A percentile compares a stretch with the other conserved stretches of the same genome.
These are phyloP conservation scores for Ophiosphaerella herpotricha DNA, from an alignment of 2,329 filamentous ascomycete species.

Conservation along the genomic window DNA sequence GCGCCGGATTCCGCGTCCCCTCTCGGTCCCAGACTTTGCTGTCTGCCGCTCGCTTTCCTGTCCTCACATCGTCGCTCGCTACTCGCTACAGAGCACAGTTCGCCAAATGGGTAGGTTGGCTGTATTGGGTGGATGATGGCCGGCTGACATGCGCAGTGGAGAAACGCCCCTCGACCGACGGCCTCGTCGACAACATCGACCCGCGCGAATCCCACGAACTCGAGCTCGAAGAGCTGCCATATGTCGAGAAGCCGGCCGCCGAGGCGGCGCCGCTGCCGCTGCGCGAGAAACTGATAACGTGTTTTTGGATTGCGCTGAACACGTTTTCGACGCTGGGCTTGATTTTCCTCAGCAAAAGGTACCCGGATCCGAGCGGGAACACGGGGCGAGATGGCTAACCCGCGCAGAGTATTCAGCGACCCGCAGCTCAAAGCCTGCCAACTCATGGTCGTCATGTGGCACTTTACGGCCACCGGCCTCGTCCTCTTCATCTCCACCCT, in stretches of 20 bases:
- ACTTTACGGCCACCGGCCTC: slow-evolving; percentile 52
- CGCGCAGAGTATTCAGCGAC: slow-evolving; percentile 50
- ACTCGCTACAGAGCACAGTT: slow-evolving; percentile 12
- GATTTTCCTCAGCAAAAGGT: slow-evolving; percentile 54
- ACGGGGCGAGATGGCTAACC: no score
- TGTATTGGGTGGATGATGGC: not conserved
- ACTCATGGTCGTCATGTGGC: slow-evolving; percentile 55
- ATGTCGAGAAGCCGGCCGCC: slow-evolving; percentile 34
- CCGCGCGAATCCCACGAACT: slow-evolving; percentile 41
- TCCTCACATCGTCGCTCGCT: slow-evolving; percentile 28
- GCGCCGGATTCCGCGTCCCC: slow-evolving; percentile 8
- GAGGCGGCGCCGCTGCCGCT: slow-evolving; percentile 33
- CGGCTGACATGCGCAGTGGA: slow-evolving; percentile 38
- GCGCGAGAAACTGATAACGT: slow-evolving; percentile 46
- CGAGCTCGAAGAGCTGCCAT: slow-evolving; percentile 41
- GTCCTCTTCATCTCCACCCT: slow-evolving; percentile 51
- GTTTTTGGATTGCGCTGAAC: slow-evolving; percentile 50
- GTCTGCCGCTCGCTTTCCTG: slow-evolving; percentile 6
- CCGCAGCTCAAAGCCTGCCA: slow-evolving; percentile 51
- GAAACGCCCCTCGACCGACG: slow-evolving; percentile 45
- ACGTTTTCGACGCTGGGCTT: slow-evolving; percentile 50
- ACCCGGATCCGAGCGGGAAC: slow-evolving; percentile 4
- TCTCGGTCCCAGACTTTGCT: slow-evolving; percentile 16
- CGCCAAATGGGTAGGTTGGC: slow-evolving; percentile 32
- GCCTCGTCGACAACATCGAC: slow-evolving; percentile 45